These are phyloP conservation scores for Saccharomycopsis sp. DNA, from an alignment of 805 yeast genomes.

Conservation along the genomic window DNA sequence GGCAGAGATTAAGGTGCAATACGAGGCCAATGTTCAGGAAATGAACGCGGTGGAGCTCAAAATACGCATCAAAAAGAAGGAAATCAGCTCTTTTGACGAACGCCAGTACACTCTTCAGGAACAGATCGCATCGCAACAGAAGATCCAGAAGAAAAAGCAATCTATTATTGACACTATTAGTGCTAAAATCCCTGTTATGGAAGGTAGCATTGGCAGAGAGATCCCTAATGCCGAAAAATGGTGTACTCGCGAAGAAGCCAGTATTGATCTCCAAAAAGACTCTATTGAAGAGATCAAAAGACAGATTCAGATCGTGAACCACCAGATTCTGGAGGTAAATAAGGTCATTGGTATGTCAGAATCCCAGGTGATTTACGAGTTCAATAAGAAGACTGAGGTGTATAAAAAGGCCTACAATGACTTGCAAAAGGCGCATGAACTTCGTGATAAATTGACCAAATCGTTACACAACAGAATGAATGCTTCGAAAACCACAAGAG, in stretches of 20 bases:
- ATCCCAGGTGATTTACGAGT: constrained; percentile 39
- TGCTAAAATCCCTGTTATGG: constrained; percentile 6
- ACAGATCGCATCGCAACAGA: neutral
- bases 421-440: constrained; percentile 26
- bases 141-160: constrained; percentile 7
- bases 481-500: constrained; percentile 35
- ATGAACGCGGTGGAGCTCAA: constrained; percentile 23
- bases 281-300: constrained; percentile 35
- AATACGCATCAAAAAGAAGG: constrained; percentile 19
- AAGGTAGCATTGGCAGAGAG: constrained; percentile 6
- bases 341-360: constrained; percentile 38
- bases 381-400: constrained; percentile 31
- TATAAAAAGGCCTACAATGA: constrained; percentile 32
- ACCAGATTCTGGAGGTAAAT: constrained; percentile 41
- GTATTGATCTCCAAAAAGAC: constrained; percentile 32
- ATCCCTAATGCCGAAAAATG: constrained; percentile 27
- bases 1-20: constrained; percentile 22
- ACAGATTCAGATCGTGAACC: constrained; percentile 37
- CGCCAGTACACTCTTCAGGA: constrained; percentile 22
- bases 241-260: constrained; percentile 38
- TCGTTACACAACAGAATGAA: constrained; percentile 40
- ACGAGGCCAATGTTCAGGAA: constrained; percentile 28
- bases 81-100: constrained; percentile 22
- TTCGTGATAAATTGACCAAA: constrained; percentile 27
- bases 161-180: constrained; percentile 11